Base-by-base conservation (phyloP, 768 basidiomycete genomes). In the Tylopilus balloui region DNA sequence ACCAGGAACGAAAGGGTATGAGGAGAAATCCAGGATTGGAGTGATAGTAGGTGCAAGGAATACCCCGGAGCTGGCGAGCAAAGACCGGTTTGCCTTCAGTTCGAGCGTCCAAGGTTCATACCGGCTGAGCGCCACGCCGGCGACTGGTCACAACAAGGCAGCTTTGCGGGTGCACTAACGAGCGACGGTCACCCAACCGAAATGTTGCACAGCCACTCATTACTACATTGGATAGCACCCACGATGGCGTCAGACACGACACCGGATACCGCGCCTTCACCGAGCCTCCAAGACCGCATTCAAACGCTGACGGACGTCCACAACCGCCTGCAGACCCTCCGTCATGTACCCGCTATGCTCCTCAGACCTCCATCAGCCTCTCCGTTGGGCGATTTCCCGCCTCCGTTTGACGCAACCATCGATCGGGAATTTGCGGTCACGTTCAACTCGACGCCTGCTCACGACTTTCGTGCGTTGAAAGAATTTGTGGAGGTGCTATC, bases 401-500 rank as follows among this genome's bases (percentile, higher is more conserved):
- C 69, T 48, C 36, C 59, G 31, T 64, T 67, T 34, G 65, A 65
- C 25, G 51, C 59, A 7, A 20, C 60, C 0, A 61, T 58, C 20
- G 61, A 64, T 15, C 62, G 60, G 20, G 62, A 69, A 13, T 58
- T 70, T n/a, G 55, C 49, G 2, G 62, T 43, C 34, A 54, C 65
- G 24, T 69, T 66, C 39, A 50, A 49, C n/a, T 54, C 63, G 14
- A 62, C 62, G 1, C 60, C 66, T 7, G n/a, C 45, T 7, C 66
- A 69, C 6, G 72, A 80, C 41, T 78, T 82, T 45, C 66, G 73
- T 49, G 69, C 74, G 31, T 47, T 83, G 27, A 73, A 69, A 41
- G 72, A 71, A 9, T 71, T 85, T 42, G 65, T 67, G n/a, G 77
- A 78, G 5, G 58, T 66, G 23, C 53, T 83, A 4, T 65, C 72